Conservation (phyloP, 352 stramenopile species). For the Phytopythium cucurbitacearum region DNA sequence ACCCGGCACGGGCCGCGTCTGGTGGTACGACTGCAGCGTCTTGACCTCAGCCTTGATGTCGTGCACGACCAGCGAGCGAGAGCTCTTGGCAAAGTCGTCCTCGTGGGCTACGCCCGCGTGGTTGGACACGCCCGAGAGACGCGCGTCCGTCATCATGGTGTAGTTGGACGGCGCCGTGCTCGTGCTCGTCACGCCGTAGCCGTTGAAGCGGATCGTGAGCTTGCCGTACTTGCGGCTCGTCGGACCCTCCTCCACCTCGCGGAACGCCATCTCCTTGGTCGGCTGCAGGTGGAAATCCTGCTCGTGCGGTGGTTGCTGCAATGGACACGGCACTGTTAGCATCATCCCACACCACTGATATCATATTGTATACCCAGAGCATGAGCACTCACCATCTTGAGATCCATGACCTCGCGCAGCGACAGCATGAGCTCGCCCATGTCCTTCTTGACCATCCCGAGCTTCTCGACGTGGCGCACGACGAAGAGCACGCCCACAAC, state of each 20-base stretch:
- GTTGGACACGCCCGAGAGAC: constrained; percentile 40
- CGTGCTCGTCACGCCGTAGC: constrained; percentile 41
- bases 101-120: constrained; percentile 54
- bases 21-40: constrained; percentile 60
- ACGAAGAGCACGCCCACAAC: constrained; percentile 67
- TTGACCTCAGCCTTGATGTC: constrained; percentile 61
- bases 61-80: constrained; percentile 34
- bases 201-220: constrained; percentile 61
- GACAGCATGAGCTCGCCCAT: constrained; percentile 65
- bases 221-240: constrained; percentile 69
- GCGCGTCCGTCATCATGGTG: constrained; percentile 48
- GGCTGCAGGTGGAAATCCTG: constrained; percentile 53
- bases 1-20: constrained; percentile 46
- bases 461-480: constrained; percentile 66
- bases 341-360: background rate
- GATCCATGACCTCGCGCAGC: constrained; percentile 63
- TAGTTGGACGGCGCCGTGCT: constrained; percentile 32
- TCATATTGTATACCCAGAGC: background rate
- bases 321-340: background rate
- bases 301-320: constrained; percentile 52
- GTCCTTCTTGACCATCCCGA: constrained; percentile 70
- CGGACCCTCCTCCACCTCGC: constrained; percentile 42
- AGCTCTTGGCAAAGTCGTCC: constrained; percentile 56
- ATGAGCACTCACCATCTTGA: constrained; percentile 48
- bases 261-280: constrained; percentile 52